A percentile compares a stretch with the other conserved stretches of the same genome.
These are phyloP conservation scores for Collybia sordida DNA, from an alignment of 768 basidiomycete species.

Conservation along the genomic window DNA sequence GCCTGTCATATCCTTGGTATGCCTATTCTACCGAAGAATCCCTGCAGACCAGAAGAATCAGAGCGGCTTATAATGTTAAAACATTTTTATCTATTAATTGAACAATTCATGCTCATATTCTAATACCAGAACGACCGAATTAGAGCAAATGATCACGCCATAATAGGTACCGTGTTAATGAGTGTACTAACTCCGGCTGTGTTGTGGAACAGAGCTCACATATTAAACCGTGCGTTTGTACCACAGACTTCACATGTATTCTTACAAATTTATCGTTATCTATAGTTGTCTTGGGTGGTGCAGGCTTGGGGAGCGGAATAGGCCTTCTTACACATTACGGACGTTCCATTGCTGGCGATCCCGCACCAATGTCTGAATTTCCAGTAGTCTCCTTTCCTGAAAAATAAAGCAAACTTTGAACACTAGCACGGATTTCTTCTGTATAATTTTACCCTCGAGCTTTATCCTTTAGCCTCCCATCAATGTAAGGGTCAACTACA, in stretches of 20 bases:
- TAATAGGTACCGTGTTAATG: slow-evolving; percentile 66
- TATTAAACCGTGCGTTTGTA: slow-evolving; percentile 53
- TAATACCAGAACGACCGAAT: slow-evolving; percentile 49
- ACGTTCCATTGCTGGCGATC: slow-evolving; percentile 54
- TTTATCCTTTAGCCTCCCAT: slow-evolving; percentile 60
- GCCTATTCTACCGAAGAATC: slow-evolving; percentile 49
- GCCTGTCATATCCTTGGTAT: slow-evolving; percentile 61
- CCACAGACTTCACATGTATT: background rate
- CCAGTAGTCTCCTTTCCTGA: slow-evolving; percentile 20
- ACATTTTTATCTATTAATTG: slow-evolving; percentile 4
- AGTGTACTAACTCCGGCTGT: slow-evolving; percentile 66
- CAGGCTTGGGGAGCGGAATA: slow-evolving; percentile 60
- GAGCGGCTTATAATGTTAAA: slow-evolving; percentile 57
- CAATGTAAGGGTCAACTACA: slow-evolving; percentile 60
- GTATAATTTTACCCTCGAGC: slow-evolving; percentile 31
- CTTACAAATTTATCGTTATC: background rate
- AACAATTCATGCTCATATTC: slow-evolving; percentile 1
- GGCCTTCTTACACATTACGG: slow-evolving; percentile 60
- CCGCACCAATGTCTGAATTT: slow-evolving; percentile 38
- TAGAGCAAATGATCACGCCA: slow-evolving; percentile 72
- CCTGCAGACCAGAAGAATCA: slow-evolving; percentile 48
- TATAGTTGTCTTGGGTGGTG: slow-evolving; percentile 70
- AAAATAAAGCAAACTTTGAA: background rate
- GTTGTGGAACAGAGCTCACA: slow-evolving; percentile 67
- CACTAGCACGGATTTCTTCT: background rate